Evolutionary conservation across 257 asterid genomes (phyloP).

Genomic region (Anisodus tanguticus): DNA sequence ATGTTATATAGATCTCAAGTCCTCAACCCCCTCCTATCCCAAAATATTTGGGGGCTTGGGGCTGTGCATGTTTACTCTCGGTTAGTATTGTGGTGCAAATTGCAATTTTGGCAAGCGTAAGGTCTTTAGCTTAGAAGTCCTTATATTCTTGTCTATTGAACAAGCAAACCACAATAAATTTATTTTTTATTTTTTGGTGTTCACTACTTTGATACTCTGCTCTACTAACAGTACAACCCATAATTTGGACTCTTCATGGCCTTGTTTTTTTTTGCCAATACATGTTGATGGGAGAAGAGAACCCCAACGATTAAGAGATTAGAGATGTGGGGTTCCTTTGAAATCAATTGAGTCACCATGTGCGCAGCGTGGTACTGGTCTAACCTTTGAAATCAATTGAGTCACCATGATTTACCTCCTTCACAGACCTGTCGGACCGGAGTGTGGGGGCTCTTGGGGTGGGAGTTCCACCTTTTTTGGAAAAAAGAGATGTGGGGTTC

Average conservation of each 20-base stretch:
- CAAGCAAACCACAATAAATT: not conserved
- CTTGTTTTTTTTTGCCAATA: not conserved
- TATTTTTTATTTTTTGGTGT: not conserved
- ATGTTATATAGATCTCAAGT: too few species aligned
- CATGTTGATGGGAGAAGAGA: not conserved
- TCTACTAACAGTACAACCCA: not conserved
- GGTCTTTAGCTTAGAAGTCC: not conserved
- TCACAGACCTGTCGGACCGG: too few species aligned
- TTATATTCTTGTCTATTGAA: not conserved
- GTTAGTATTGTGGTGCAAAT: too few species aligned
- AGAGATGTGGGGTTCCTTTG: not conserved
- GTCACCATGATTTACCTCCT: too few species aligned
- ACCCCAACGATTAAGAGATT: not conserved
- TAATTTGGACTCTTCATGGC: not conserved
- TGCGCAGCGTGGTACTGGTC: too few species aligned
- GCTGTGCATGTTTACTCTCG: too few species aligned
- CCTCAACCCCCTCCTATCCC: too few species aligned
- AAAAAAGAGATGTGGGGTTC: conserved; percentile 1
- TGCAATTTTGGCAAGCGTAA: not conserved
- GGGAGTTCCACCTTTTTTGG: too few species aligned
- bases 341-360: too few species aligned
- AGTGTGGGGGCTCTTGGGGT: too few species aligned
- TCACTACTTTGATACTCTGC: not conserved
- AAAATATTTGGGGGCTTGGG: too few species aligned
- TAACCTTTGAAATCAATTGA: too few species aligned